Conservation (phyloP, 108 stramenopile genomes). For the Pseudonitzschia multiseries region DNA sequence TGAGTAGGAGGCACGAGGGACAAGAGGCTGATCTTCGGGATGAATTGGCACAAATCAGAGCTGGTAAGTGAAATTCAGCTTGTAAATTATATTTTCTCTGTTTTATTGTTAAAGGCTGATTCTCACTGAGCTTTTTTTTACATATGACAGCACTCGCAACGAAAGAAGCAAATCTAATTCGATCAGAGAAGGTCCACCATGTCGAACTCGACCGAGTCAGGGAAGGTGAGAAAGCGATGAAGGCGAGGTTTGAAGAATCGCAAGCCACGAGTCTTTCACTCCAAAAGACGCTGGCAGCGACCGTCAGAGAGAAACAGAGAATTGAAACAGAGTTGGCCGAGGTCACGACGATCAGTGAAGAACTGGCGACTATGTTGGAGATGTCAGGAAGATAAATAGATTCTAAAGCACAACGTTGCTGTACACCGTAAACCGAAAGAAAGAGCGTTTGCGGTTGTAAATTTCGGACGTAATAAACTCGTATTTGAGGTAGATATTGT, state of each 20-base stretch:
- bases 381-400: constrained; percentile 21
- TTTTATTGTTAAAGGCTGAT: neutral
- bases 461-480: too few species aligned
- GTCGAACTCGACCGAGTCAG: constrained; percentile 30
- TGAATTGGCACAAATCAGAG: constrained; percentile 52
- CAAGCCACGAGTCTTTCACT: constrained; percentile 24
- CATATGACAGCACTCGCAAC: constrained; percentile 20
- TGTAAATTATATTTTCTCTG: neutral
- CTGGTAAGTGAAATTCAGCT: constrained; percentile 4
- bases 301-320: constrained; percentile 40
- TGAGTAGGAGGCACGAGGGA: constrained; percentile 32
- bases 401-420: neutral
- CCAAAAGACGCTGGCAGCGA: constrained; percentile 32
- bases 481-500: too few species aligned
- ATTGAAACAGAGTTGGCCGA: constrained; percentile 39
- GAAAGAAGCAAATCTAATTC: constrained; percentile 30
- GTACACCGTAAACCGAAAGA: neutral
- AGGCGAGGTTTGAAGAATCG: constrained; percentile 32
- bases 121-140: neutral
- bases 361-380: constrained; percentile 44
- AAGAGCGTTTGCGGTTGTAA: too few species aligned
- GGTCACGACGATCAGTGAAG: constrained; percentile 58
- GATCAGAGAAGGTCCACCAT: constrained; percentile 28
- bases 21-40: constrained; percentile 27
- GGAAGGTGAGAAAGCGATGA: constrained; percentile 30